Evolutionary conservation across 331 rosid species (phyloP).

Genomic region (Saraca asoca): DNA sequence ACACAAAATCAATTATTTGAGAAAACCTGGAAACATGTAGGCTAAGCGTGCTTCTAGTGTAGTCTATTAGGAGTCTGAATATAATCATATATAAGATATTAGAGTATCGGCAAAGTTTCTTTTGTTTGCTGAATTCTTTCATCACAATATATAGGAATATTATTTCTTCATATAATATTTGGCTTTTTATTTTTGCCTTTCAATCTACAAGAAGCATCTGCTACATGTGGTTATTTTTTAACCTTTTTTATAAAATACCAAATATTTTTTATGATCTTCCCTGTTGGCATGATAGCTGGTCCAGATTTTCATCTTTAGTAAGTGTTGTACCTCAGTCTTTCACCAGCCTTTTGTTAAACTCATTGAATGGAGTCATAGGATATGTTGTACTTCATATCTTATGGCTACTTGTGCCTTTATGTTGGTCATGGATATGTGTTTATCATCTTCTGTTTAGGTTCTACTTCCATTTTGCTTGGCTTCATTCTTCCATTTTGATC

Average conservation of each 20-base stretch:
- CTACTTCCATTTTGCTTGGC: no score
- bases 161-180: constrained; percentile 2
- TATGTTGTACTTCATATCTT: constrained; percentile 3
- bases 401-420: constrained; percentile 10
- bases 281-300: constrained; percentile 2
- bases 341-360: background rate
- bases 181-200: constrained; percentile 9
- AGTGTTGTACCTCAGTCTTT: background rate
- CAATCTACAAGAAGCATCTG: constrained; percentile 15
- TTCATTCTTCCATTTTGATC: no score
- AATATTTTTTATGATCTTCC: constrained; percentile 10
- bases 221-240: constrained; percentile 2
- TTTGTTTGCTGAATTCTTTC: constrained; percentile 13
- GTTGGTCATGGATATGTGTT: background rate
- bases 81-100: constrained; percentile 11
- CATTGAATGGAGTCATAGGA: background rate
- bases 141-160: background rate
- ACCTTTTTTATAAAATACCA: constrained; percentile 25
- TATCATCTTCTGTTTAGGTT: no score
- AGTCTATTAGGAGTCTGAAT: constrained; percentile 19
- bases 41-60: constrained; percentile 28
- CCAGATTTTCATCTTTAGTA: background rate
- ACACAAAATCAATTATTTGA: constrained; percentile 17
- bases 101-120: background rate
- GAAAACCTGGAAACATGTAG: constrained; percentile 25